Base-by-base conservation (phyloP, 345 rosid species). In the Syzygium aqueum region DNA sequence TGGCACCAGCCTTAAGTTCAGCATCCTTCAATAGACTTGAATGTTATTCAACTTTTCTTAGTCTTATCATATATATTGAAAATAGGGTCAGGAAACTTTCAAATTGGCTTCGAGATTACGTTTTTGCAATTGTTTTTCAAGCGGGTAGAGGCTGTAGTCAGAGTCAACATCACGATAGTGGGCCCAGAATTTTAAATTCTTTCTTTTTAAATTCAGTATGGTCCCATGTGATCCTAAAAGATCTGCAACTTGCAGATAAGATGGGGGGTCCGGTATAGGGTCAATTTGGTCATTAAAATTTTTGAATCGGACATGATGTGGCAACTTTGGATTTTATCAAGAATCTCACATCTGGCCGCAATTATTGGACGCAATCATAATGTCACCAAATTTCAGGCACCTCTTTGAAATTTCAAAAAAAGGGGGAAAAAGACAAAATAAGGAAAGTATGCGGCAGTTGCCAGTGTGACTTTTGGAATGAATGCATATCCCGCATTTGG, bases 11-110 rank as follows among this genome's bases (percentile, higher is more conserved):
- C 59, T 22, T 22, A 21, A 7, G 19, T 16, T 65, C 16, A 40
- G 77, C 77, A 65, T 65, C 46, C 23, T 0, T 67, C 23, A 0
- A 0, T 8, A 12, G 46, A 30, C 46, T 0, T 17, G 0, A 1
- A 8, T 8, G 78, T 33, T 16, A 0, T 33, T 67, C 23, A 30
- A 33, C 13, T 33, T 11, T 30, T 17, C 10, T 30, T 67, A 17
- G 43, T 67, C 78, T 17, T 30, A 33, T 17, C 23, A 30, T 67
- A 37, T 16, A 16, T 8, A 17, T 67, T 30, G 78, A 67, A 17
- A 67, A 16, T 30, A 8, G 11, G 78, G 43, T 0, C 46, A 16
- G 21, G 15, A 28, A 16, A 0, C 77, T 28, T 63, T 11, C 40
- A 28, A 28, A 63, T 63, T 63, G 77, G 28, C 77, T 63, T 28